These are phyloP conservation scores for Leccinum subatratum DNA, from an alignment of 1,284 basidiomycete genomes.

Conservation along the genomic window DNA sequence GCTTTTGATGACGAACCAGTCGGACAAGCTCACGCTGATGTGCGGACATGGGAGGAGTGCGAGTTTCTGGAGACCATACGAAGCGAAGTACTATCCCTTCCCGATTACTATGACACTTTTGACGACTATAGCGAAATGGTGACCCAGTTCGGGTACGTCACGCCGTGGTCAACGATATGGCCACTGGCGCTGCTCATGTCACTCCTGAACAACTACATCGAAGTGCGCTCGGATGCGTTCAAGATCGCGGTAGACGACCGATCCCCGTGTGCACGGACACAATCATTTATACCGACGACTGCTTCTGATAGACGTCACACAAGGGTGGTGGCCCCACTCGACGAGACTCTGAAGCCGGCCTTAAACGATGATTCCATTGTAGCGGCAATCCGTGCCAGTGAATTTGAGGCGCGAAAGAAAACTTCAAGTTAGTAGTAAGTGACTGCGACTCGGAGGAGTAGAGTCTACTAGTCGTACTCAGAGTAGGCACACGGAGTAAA, in stretches of 20 bases:
- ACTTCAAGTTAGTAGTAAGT: too few relatives aligned
- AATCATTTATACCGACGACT: constrained; percentile 38
- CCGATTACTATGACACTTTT: constrained; percentile 67
- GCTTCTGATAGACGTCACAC: too few relatives aligned
- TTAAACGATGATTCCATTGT: too few relatives aligned
- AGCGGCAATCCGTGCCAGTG: too few relatives aligned
- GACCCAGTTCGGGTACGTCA: too few relatives aligned
- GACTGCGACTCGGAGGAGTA: too few relatives aligned
- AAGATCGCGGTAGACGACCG: constrained; percentile 88
- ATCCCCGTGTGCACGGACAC: constrained; percentile 83
- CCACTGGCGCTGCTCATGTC: constrained; percentile 49
- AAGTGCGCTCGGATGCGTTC: constrained; percentile 89
- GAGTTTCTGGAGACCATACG: constrained; percentile 75
- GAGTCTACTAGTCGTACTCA: too few relatives aligned
- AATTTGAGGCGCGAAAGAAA: too few relatives aligned
- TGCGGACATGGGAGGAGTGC: constrained; percentile 58
- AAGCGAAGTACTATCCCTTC: constrained; percentile 66
- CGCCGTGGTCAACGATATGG: too few relatives aligned
- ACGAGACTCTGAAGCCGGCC: too few relatives aligned
- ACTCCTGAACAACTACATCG: constrained; percentile 84
- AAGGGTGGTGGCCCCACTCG: too few relatives aligned
- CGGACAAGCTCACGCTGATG: constrained; percentile 40
- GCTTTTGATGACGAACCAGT: constrained; percentile 63
- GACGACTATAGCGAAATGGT: constrained; percentile 41
- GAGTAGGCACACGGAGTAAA: too few relatives aligned